These are phyloP conservation scores for Xerocomus alliaceus DNA, from an alignment of 1,284 basidiomycete genomes.

Conservation along the genomic window DNA sequence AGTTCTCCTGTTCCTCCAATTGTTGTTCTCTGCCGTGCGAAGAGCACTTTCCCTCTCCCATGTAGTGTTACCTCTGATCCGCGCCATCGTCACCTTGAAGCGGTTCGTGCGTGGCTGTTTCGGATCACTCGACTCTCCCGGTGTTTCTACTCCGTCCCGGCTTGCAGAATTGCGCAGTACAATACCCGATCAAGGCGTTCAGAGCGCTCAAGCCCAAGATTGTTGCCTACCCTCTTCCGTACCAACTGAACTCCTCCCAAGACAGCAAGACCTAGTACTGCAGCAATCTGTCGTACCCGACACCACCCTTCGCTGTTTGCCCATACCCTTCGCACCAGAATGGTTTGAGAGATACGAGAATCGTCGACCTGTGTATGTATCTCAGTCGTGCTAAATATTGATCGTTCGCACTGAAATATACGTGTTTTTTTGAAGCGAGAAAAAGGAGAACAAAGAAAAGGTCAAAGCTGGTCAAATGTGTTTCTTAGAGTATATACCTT, in stretches of 20 bases:
- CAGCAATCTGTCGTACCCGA: neutral
- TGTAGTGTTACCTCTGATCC: neutral
- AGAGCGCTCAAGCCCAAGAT: neutral
- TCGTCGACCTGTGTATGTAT: neutral
- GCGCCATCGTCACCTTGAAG: neutral
- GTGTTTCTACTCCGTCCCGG: neutral
- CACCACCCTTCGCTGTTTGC: neutral
- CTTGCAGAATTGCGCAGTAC: neutral
- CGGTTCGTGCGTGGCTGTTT: neutral
- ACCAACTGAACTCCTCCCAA: neutral
- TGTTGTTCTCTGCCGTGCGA: neutral
- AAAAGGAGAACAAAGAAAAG: neutral
- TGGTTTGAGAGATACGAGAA: neutral
- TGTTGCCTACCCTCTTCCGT: neutral
- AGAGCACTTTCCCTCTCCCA: neutral
- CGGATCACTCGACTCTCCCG: too few species aligned
- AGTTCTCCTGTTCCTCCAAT: neutral
- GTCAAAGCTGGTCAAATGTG: neutral
- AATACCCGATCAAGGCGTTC: neutral
- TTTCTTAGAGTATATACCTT: neutral
- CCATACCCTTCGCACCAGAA: neutral
- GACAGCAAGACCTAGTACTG: neutral
- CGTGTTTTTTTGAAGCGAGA: neutral
- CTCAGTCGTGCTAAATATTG: neutral
- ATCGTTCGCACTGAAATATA: neutral